phyloP scores from a whole-genome alignment of 148 eudicot genomes.

The Camellia lanceoleosa region DNA sequence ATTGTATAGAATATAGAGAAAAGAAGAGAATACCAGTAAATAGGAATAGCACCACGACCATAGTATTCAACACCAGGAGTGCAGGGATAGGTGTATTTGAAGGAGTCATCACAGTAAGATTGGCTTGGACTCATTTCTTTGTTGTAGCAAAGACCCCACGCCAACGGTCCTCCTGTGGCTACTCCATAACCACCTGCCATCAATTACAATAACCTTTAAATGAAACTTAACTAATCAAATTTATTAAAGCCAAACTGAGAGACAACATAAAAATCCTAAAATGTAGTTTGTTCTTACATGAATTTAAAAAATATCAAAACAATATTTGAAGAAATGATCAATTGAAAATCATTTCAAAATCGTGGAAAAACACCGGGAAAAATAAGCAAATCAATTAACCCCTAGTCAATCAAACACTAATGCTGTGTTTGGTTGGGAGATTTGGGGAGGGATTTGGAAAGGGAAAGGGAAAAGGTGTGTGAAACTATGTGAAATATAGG shows the following conservation, averaged over 20 bases:
- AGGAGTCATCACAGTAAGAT: slow-evolving; percentile 71
- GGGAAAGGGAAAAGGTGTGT: too few species aligned
- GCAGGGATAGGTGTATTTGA: slow-evolving; percentile 81
- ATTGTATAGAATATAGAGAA: not conserved
- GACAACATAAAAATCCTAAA: not conserved
- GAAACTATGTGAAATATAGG: too few species aligned
- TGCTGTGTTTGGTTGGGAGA: too few species aligned
- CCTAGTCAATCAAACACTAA: too few species aligned
- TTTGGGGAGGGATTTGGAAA: too few species aligned
- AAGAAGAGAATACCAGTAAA: slow-evolving; percentile 64
- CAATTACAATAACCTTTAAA: not conserved
- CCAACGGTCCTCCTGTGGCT: slow-evolving; percentile 85
- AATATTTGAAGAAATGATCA: too few species aligned
- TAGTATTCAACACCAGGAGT: slow-evolving; percentile 80
- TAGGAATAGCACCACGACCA: slow-evolving; percentile 94
- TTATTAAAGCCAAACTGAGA: not conserved
- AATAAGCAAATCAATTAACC: not conserved
- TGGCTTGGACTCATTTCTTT: slow-evolving; percentile 95
- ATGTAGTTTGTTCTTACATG: not conserved
- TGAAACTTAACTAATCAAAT: not conserved
- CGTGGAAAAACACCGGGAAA: not conserved
- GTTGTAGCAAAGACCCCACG: slow-evolving; percentile 98
- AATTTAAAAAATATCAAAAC: not conserved
- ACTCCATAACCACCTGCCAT: slow-evolving; percentile 92
- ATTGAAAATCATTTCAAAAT: not conserved